Evolutionary conservation across 306 rosid genomes (phyloP).

Genomic region (Medicago truncatula): MtrunA17r5.0-ANR NC_053045.1:60972001-60972500

Average conservation of each 20-base stretch:
- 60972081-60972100: neutral
- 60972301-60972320: neutral
- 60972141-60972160: constrained; percentile 10
- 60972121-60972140: constrained; percentile 14
- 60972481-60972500: constrained; percentile 82
- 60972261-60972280: constrained; percentile 16
- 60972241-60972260: constrained; percentile 14
- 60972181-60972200: constrained; percentile 5
- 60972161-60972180: constrained; percentile 6
- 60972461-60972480: constrained; percentile 65
- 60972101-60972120: constrained; percentile 16
- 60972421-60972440: constrained; percentile 99
- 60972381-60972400: constrained; percentile 9
- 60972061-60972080: constrained; percentile 26
- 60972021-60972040: constrained; percentile 19
- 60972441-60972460: constrained; percentile 78
- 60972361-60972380: constrained; percentile 16
- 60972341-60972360: neutral
- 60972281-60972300: constrained; percentile 14
- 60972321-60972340: constrained; percentile 13
- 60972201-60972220: constrained; percentile 30
- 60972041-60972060: constrained; percentile 16
- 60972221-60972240: constrained; percentile 10
- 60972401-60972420: constrained; percentile 32
- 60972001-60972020: constrained; percentile 33